Conservation (phyloP, 2,329 filamentous ascomycete genomes). For the Neonectria magnoliae region DNA sequence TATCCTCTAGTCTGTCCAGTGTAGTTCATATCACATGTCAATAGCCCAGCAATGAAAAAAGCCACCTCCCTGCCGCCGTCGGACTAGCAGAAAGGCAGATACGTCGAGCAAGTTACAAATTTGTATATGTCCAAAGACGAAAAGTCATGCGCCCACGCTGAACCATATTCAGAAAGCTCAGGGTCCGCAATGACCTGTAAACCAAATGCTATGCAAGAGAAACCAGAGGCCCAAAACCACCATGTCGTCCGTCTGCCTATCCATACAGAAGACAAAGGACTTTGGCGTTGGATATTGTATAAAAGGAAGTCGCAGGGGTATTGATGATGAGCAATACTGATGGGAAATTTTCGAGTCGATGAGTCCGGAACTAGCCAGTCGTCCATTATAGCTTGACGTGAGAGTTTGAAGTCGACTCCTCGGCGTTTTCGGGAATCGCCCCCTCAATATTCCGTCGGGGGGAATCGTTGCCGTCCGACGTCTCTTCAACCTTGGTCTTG, state of each 20-base stretch:
- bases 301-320: background rate
- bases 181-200: background rate
- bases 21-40: conserved; percentile 21
- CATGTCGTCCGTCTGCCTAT: no score
- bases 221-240: background rate
- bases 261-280: no score
- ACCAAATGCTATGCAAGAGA: conserved; percentile 18
- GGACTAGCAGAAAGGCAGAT: conserved; percentile 13
- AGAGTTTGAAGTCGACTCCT: conserved; percentile 7
- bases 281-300: background rate
- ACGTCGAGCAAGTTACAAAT: conserved; percentile 14
- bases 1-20: conserved; percentile 8
- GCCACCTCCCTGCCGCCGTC: conserved; percentile 1
- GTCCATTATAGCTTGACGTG: conserved; percentile 16
- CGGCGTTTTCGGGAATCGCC: conserved; percentile 30
- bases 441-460: conserved; percentile 5
- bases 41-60: conserved; percentile 9
- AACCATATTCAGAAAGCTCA: background rate
- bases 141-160: background rate
- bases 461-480: background rate
- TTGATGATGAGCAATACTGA: background rate
- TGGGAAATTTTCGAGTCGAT: background rate
- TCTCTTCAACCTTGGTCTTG: background rate
- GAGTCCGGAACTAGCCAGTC: background rate
- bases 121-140: conserved; percentile 7